Conservation (phyloP, 805 yeast species). For the Kluyveromyces siamensis region DNA sequence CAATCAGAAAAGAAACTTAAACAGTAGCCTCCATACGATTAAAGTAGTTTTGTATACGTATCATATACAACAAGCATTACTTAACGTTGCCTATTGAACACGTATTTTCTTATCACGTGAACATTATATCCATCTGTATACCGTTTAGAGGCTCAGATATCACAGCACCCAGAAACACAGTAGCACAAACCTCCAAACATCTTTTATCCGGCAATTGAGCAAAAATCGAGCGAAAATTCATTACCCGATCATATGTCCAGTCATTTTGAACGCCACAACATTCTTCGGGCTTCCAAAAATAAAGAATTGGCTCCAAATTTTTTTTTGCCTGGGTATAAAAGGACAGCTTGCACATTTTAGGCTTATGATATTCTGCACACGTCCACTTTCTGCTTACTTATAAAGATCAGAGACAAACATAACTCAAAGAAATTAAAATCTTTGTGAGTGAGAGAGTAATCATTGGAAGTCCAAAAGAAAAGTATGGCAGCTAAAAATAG, state of each 20-base stretch:
- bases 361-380: no score
- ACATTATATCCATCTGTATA: no score
- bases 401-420: background rate
- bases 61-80: background rate
- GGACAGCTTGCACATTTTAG: background rate
- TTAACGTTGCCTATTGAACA: no score
- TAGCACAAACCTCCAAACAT: no score
- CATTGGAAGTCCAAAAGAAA: background rate
- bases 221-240: background rate
- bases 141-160: no score
- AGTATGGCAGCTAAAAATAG: slow-evolving; percentile 1
- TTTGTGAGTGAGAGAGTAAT: background rate
- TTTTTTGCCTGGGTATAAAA: background rate
- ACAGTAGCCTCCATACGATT: background rate
- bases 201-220: no score
- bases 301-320: no score
- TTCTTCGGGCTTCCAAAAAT: no score
- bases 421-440: background rate
- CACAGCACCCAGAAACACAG: no score
- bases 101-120: background rate
- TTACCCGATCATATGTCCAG: background rate
- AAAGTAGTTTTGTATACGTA: no score
- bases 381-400: no score
- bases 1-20: background rate
- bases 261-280: background rate